Percentiles rank a stretch among this genome's conserved stretches.
phyloP scores from a whole-genome alignment of 1,284 basidiomycete genomes.

The Sutorius eximius region DNA sequence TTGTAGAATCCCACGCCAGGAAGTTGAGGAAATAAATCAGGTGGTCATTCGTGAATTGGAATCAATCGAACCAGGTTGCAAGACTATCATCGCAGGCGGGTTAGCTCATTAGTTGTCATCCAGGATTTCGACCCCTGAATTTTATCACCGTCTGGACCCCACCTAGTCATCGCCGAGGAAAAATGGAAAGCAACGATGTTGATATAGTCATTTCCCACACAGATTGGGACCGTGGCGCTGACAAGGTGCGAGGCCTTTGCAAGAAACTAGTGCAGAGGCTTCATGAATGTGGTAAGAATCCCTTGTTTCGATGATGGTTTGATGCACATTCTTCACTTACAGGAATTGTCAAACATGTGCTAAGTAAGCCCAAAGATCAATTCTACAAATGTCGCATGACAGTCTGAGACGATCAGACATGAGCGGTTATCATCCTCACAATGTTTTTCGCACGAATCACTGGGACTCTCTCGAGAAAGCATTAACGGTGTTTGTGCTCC shows the following conservation, averaged over 20 bases:
- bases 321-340: background rate
- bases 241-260: constrained; percentile 51
- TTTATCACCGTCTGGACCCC: background rate
- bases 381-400: constrained; percentile 18
- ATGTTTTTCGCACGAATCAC: constrained; percentile 52
- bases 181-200: constrained; percentile 69
- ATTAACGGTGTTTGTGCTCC: constrained; percentile 66
- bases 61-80: constrained; percentile 56
- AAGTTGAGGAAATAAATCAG: constrained; percentile 66
- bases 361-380: constrained; percentile 48
- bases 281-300: constrained; percentile 47
- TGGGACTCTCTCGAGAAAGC: constrained; percentile 73
- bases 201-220: constrained; percentile 78
- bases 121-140: constrained; percentile 1
- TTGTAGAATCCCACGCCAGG: constrained; percentile 58
- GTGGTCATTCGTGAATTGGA: constrained; percentile 60
- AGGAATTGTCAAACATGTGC: constrained; percentile 67
- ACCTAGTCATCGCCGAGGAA: constrained; percentile 73
- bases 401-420: constrained; percentile 40
- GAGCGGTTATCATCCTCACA: constrained; percentile 55
- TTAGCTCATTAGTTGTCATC: constrained; percentile 33
- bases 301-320: background rate
- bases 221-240: constrained; percentile 41
- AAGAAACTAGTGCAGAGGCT: constrained; percentile 52
- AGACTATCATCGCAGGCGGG: constrained; percentile 72